These are phyloP conservation scores for Citrullus amarus DNA, from an alignment of 306 rosid species.

Conservation along the genomic window DNA sequence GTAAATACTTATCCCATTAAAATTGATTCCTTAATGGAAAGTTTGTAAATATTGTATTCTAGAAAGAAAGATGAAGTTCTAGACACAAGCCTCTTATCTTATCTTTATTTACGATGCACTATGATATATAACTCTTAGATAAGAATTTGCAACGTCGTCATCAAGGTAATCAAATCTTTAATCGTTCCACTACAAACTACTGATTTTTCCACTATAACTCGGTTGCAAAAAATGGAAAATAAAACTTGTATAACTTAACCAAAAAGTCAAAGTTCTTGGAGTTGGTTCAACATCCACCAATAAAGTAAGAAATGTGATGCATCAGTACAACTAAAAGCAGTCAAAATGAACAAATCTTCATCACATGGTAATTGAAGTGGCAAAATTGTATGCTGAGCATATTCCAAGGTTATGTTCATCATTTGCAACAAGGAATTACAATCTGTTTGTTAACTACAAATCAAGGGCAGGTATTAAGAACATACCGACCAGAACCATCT, in stretches of 20 bases:
- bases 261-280: not conserved
- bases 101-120: no score
- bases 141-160: no score
- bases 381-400: not conserved
- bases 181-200: not conserved
- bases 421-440: conserved; percentile 12
- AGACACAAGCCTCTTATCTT: no score
- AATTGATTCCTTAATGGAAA: no score
- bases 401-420: conserved; percentile 5
- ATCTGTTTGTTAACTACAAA: conserved; percentile 12
- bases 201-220: not conserved
- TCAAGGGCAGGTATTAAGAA: conserved; percentile 2
- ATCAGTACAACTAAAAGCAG: not conserved
- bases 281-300: not conserved
- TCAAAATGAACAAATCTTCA: not conserved
- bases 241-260: not conserved
- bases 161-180: no score
- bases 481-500: not conserved
- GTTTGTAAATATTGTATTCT: no score
- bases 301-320: not conserved
- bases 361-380: not conserved
- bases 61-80: no score
- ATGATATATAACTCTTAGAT: no score
- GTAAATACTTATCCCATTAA: no score
- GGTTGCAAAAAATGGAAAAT: not conserved